phyloP scores from a whole-genome alignment of 768 basidiomycete genomes.

The Tulasnella sp. region DNA sequence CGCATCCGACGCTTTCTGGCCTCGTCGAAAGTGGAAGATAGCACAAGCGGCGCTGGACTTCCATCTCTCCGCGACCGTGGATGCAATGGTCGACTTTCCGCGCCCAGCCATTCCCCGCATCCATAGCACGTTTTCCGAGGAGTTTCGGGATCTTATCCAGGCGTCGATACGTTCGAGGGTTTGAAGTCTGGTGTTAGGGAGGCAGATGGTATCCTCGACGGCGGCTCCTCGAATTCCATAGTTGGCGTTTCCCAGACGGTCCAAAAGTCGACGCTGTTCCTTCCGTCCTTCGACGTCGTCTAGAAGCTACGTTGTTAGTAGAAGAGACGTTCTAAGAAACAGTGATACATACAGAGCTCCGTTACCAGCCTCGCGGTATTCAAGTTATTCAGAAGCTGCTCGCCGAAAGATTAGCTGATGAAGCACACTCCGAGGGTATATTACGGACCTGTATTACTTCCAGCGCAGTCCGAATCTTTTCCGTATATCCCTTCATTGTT shows the following conservation, averaged over 20 bases:
- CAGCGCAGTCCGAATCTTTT: background rate
- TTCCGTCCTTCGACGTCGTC: background rate
- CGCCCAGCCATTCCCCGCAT: background rate
- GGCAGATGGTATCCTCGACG: background rate
- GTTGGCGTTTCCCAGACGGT: background rate
- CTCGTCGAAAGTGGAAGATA: background rate
- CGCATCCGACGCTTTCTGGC: background rate
- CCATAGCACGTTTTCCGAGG: background rate
- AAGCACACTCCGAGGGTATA: too few relatives aligned
- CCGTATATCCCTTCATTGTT: background rate
- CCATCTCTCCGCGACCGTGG: background rate
- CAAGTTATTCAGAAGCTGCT: background rate
- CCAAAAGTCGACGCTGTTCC: background rate
- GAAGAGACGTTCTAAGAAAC: background rate
- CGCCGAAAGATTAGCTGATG: background rate
- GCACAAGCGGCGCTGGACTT: background rate
- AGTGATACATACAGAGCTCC: background rate
- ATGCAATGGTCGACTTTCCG: background rate
- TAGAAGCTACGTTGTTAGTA: background rate
- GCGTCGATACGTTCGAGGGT: background rate
- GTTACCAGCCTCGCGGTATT: background rate
- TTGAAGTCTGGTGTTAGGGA: background rate
- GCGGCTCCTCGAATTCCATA: background rate
- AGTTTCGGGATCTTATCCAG: background rate
- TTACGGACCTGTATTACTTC: background rate